Conservation (phyloP, 129 eudicot genomes). For the Kitagawia praeruptora region DNA sequence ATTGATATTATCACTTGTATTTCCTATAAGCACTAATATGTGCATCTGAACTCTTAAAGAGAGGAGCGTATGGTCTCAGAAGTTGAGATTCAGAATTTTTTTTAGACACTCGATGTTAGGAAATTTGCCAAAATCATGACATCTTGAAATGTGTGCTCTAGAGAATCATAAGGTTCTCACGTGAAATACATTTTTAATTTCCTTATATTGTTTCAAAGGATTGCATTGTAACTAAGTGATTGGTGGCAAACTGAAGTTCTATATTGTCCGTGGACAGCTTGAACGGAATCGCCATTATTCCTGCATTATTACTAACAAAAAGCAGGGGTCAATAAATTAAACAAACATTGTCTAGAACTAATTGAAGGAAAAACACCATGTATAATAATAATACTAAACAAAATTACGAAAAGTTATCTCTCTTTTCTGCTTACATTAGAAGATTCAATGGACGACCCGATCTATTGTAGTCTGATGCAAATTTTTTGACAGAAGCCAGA, state of each 20-base stretch:
- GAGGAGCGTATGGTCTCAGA: no score
- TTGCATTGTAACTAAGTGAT: constrained; percentile 60
- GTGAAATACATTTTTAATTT: not conserved
- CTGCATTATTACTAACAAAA: constrained; percentile 80
- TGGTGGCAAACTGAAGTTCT: constrained; percentile 90
- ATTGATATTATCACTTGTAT: constrained; percentile 30
- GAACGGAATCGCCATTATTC: constrained; percentile 74
- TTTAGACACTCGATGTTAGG: not conserved
- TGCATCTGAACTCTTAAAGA: no score
- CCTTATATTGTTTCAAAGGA: not conserved
- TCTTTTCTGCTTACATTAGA: constrained; percentile 50
- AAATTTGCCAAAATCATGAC: not conserved
- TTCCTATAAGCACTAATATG: not conserved
- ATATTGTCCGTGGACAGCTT: constrained; percentile 74
- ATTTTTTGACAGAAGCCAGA: constrained; percentile 68
- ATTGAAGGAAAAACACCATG: not conserved
- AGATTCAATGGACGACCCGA: constrained; percentile 64
- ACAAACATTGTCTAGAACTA: not conserved
- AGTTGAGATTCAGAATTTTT: no score
- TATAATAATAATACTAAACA: not conserved
- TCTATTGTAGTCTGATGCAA: constrained; percentile 62
- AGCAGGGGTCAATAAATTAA: not conserved
- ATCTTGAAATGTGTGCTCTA: not conserved
- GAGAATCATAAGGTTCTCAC: not conserved
- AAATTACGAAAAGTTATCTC: not conserved